phyloP scores from a whole-genome alignment of 371 early-diverging fungal genomes.

The Mortierella sp. region DNA sequence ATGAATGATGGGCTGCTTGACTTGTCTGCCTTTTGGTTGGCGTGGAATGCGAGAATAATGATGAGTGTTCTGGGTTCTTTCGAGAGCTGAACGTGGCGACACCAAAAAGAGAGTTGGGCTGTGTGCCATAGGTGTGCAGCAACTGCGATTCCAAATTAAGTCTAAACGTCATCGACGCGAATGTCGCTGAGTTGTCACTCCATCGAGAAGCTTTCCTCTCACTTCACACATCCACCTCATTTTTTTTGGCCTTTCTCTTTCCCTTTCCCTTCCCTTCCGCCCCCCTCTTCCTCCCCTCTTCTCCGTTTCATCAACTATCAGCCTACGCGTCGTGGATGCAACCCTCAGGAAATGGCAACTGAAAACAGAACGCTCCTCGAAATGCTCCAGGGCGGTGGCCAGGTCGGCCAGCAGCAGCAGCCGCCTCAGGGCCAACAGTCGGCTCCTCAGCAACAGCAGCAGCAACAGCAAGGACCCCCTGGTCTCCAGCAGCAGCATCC shows the following conservation, averaged over 20 bases:
- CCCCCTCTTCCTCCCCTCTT: not conserved
- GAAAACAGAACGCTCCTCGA: slow-evolving; percentile 56
- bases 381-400: slow-evolving; percentile 46
- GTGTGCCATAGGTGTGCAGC: too few species aligned
- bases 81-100: too few species aligned
- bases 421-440: slow-evolving; percentile 9
- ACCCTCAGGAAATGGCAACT: slow-evolving; percentile 24
- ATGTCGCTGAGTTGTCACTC: not conserved
- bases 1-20: not conserved
- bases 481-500: slow-evolving; percentile 19
- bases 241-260: not conserved
- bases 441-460: slow-evolving; percentile 16
- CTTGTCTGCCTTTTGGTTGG: not conserved
- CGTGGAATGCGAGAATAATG: too few species aligned
- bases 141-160: too few species aligned
- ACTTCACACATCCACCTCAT: not conserved
- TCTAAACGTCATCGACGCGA: too few species aligned
- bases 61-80: too few species aligned
- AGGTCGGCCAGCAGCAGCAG: slow-evolving; percentile 27
- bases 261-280: not conserved
- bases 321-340: slow-evolving; percentile 7
- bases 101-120: too few species aligned
- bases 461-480: slow-evolving; percentile 8
- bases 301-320: not conserved
- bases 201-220: not conserved